Percentiles rank a stretch among this genome's conserved stretches.
These are phyloP conservation scores for Zopfochytrium polystomum DNA, from an alignment of 371 early-diverging fungal species.

Conservation along the genomic window DNA sequence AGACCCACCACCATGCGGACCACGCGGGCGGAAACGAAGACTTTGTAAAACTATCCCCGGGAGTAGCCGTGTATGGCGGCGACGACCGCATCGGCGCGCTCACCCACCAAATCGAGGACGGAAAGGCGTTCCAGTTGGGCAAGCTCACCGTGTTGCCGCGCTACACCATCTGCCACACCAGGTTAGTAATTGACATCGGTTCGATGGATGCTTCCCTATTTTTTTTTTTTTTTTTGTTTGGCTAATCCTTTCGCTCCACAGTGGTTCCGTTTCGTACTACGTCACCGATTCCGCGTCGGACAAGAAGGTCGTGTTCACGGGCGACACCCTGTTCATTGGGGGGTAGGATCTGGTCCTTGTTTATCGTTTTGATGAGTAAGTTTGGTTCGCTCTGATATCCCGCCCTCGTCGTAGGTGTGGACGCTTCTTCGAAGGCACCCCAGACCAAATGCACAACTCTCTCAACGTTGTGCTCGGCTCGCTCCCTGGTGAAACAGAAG, in stretches of 20 bases:
- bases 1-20: slow-evolving; percentile 53
- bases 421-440: slow-evolving; percentile 89
- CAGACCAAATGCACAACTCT: slow-evolving; percentile 77
- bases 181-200: slow-evolving; percentile 15
- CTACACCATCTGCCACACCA: slow-evolving; percentile 83
- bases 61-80: slow-evolving; percentile 77
- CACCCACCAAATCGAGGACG: slow-evolving; percentile 70
- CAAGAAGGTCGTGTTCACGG: slow-evolving; percentile 68
- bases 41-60: slow-evolving; percentile 53
- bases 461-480: slow-evolving; percentile 59
- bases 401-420: too few relatives aligned
- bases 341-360: too few relatives aligned
- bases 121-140: slow-evolving; percentile 73
- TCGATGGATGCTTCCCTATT: slow-evolving; percentile 4
- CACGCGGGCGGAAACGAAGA: slow-evolving; percentile 76
- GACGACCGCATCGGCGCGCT: slow-evolving; percentile 81
- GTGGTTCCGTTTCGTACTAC: slow-evolving; percentile 80
- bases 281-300: slow-evolving; percentile 56
- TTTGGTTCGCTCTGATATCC: too few relatives aligned
- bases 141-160: slow-evolving; percentile 57
- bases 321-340: slow-evolving; percentile 76
- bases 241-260: too few relatives aligned
- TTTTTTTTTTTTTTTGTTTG: too few relatives aligned
- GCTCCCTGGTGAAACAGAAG: slow-evolving; percentile 76
- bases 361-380: too few relatives aligned